phyloP scores from a whole-genome alignment of 2,329 filamentous ascomycete species.

The Fusarium albidum region DNA sequence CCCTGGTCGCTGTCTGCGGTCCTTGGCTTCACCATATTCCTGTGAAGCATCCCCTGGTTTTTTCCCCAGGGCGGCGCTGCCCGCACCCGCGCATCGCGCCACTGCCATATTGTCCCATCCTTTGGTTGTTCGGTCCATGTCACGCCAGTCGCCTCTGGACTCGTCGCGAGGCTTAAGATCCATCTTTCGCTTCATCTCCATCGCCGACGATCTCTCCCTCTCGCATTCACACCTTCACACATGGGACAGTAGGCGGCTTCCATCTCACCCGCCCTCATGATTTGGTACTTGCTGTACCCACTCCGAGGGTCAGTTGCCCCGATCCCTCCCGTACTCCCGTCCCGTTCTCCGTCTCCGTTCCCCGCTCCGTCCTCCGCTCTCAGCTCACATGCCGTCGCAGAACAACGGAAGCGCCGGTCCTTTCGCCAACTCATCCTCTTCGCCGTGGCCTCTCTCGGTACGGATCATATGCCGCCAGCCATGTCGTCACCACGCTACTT shows the following conservation, averaged over 20 bases:
- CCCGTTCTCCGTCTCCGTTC: constrained; percentile 15
- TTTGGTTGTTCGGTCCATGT: constrained; percentile 33
- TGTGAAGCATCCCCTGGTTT: constrained; percentile 27
- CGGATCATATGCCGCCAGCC: constrained; percentile 73
- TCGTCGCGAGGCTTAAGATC: constrained; percentile 23
- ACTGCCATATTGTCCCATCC: constrained; percentile 23
- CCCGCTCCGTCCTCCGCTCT: constrained; percentile 17
- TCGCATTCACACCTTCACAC: constrained; percentile 22
- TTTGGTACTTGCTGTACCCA: constrained; percentile 81
- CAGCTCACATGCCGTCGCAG: constrained; percentile 51
- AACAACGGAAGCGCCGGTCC: constrained; percentile 76
- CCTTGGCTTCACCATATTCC: constrained; percentile 18
- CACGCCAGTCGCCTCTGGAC: constrained; percentile 29
- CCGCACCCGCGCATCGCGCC: constrained; percentile 34
- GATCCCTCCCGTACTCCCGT: constrained; percentile 20
- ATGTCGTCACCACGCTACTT: constrained; percentile 78
- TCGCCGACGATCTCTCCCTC: constrained; percentile 9
- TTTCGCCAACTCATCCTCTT: constrained; percentile 71
- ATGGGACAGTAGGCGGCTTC: constrained; percentile 35
- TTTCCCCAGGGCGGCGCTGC: constrained; percentile 27
- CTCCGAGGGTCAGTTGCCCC: constrained; percentile 71
- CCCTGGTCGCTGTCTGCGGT: constrained; percentile 20
- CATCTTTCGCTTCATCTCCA: constrained; percentile 13
- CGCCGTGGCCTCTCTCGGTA: constrained; percentile 72
- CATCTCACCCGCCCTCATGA: constrained; percentile 57